Conservation (phyloP, 331 rosid genomes). For the Prunus yedoensis region DNA sequence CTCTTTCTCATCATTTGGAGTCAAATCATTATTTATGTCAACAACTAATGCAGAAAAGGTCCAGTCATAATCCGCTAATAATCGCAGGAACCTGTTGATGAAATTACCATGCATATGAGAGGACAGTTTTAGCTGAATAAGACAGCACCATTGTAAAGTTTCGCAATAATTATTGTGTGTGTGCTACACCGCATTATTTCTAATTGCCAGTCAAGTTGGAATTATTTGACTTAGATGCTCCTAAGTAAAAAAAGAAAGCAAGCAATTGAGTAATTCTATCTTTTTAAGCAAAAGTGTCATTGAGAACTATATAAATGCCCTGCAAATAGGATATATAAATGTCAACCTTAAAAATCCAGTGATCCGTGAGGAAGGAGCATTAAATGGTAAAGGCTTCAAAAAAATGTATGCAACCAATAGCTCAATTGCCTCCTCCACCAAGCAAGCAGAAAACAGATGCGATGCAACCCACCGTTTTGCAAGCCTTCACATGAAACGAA, state of each 20-base stretch:
- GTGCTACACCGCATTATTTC: not conserved
- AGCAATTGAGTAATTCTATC: not conserved
- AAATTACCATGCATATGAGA: conserved; percentile 21
- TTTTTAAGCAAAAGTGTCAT: not conserved
- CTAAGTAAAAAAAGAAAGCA: not conserved
- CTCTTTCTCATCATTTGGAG: conserved; percentile 57
- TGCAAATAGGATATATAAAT: conserved; percentile 19
- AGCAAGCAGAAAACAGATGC: conserved; percentile 89
- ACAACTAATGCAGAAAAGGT: conserved; percentile 71
- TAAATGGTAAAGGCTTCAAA: conserved; percentile 76
- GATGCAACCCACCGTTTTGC: conserved; percentile 96
- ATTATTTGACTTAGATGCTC: not conserved
- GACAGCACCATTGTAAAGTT: conserved; percentile 1
- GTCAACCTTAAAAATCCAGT: conserved; percentile 82
- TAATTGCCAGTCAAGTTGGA: conserved; percentile 5
- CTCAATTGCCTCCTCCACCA: conserved; percentile 88
- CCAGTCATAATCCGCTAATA: conserved; percentile 85
- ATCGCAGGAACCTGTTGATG: conserved; percentile 67
- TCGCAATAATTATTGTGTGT: not conserved
- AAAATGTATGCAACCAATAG: conserved; percentile 85
- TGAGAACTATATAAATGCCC: conserved; percentile 7
- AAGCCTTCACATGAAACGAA: conserved; percentile 56
- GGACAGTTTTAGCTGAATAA: conserved; percentile 18
- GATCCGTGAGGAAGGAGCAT: conserved; percentile 75
- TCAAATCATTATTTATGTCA: conserved; percentile 74